phyloP scores from a whole-genome alignment of 257 asterid species.

The Scutellaria baicalensis region DNA sequence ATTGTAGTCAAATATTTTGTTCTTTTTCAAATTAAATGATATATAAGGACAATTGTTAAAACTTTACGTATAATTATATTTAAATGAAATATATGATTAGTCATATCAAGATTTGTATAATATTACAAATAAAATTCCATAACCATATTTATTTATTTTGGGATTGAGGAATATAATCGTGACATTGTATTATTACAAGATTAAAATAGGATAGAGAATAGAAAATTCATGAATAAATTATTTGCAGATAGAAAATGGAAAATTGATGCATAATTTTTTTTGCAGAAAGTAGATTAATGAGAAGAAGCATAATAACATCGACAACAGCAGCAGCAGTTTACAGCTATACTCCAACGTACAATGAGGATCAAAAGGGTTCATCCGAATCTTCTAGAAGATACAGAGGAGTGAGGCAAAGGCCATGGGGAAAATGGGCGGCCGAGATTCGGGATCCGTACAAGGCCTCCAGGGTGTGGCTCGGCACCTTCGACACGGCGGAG shows the following conservation, averaged over 20 bases:
- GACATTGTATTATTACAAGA: background rate
- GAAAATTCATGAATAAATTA: too few relatives aligned
- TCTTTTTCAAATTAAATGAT: too few relatives aligned
- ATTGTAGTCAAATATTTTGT: too few relatives aligned
- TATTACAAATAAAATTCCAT: too few relatives aligned
- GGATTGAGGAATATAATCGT: too few relatives aligned
- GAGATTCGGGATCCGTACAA: slow-evolving; percentile 44
- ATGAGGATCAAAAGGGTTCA: background rate
- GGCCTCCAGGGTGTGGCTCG: slow-evolving; percentile 51
- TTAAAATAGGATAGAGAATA: background rate
- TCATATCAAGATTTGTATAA: too few relatives aligned
- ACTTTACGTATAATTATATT: too few relatives aligned
- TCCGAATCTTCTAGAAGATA: slow-evolving; percentile 17
- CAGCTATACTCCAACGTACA: slow-evolving; percentile 26
- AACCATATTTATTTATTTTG: too few relatives aligned
- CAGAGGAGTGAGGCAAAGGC: slow-evolving; percentile 48
- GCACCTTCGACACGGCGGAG: slow-evolving; percentile 52
- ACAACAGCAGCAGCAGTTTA: slow-evolving; percentile 28
- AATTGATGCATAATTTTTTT: too few relatives aligned
- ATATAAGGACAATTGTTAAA: too few relatives aligned
- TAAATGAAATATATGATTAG: too few relatives aligned
- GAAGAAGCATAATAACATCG: slow-evolving; percentile 23
- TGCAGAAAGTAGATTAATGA: background rate
- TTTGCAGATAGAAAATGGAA: too few relatives aligned
- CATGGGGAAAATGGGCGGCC: slow-evolving; percentile 65